Conservation (phyloP, 768 basidiomycete genomes). For the Rickenella mellea region DNA sequence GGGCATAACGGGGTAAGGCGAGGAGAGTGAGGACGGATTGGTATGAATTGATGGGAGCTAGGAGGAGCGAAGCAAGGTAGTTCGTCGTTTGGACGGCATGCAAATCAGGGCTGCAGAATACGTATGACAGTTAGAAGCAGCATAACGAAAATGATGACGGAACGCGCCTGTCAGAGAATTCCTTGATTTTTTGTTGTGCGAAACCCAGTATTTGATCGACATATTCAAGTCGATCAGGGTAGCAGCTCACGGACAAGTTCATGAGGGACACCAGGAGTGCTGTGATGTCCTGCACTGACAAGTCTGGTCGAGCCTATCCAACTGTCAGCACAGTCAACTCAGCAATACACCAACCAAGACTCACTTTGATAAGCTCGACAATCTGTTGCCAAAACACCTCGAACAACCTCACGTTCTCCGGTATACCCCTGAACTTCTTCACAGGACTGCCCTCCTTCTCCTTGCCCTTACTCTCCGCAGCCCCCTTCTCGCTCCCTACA, state of each 20-base stretch:
- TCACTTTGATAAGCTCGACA: slow-evolving; percentile 91
- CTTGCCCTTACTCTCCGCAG: slow-evolving; percentile 39
- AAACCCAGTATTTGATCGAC: slow-evolving; percentile 93
- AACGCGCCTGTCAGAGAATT: slow-evolving; percentile 63
- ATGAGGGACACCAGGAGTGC: slow-evolving; percentile 92
- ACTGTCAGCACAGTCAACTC: slow-evolving; percentile 3
- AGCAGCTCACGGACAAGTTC: slow-evolving; percentile 92
- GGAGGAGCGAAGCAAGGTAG: slow-evolving; percentile 85
- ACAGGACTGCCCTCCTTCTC: slow-evolving; percentile 40
- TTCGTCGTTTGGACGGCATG: slow-evolving; percentile 79
- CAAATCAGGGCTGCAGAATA: slow-evolving; percentile 61
- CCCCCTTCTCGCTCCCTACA: neutral
- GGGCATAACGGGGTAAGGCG: slow-evolving; percentile 83
- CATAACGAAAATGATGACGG: neutral
- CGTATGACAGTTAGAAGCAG: slow-evolving; percentile 4
- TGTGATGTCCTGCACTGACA: slow-evolving; percentile 96
- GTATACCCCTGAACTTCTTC: slow-evolving; percentile 89
- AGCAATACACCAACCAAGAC: slow-evolving; percentile 10
- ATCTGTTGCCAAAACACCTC: slow-evolving; percentile 99
- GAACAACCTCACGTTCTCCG: slow-evolving; percentile 89
- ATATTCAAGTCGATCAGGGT: slow-evolving; percentile 94
- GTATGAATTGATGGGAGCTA: slow-evolving; percentile 94
- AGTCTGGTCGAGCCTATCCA: slow-evolving; percentile 83
- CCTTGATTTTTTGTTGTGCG: slow-evolving; percentile 76
- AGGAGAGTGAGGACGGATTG: slow-evolving; percentile 95